These are phyloP conservation scores for Aspergillus sclerotioniger DNA, from an alignment of 495 filamentous ascomycete genomes.

Conservation along the genomic window DNA sequence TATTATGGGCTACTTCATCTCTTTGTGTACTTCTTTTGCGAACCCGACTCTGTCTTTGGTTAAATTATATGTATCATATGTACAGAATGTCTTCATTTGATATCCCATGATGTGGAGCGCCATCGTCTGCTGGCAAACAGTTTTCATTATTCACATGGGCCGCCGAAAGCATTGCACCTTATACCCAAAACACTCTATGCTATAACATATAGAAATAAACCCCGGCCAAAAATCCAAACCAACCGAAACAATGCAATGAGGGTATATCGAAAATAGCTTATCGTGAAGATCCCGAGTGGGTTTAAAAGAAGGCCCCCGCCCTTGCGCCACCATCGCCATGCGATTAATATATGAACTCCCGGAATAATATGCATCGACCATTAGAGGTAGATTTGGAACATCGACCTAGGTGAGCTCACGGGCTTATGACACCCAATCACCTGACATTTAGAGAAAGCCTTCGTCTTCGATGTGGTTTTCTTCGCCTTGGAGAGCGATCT, in stretches of 20 bases:
- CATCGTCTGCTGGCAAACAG: neutral
- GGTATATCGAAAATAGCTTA: slow-evolving; percentile 27
- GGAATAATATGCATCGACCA: neutral
- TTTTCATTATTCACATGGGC: neutral
- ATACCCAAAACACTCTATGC: slow-evolving; percentile 6
- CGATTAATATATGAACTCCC: neutral
- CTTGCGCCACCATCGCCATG: slow-evolving; percentile 15
- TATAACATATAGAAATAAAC: neutral
- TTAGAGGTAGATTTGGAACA: slow-evolving; percentile 53
- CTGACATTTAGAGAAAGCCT: slow-evolving; percentile 50
- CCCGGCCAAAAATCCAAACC: slow-evolving; percentile 3
- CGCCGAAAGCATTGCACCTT: neutral
- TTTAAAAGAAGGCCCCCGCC: slow-evolving; percentile 1
- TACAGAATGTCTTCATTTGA: slow-evolving; percentile 17
- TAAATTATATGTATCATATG: slow-evolving; percentile 22
- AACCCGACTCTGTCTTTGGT: slow-evolving; percentile 12
- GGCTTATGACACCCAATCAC: slow-evolving; percentile 47
- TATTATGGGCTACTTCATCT: slow-evolving; percentile 32
- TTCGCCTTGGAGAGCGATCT: slow-evolving; percentile 42
- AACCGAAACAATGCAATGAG: slow-evolving; percentile 19
- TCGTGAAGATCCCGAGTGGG: neutral
- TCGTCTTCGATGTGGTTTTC: slow-evolving; percentile 27
- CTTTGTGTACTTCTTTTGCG: slow-evolving; percentile 14
- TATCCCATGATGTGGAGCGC: neutral
- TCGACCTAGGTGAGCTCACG: slow-evolving; percentile 34